Evolutionary conservation across 169 alveolate genomes (phyloP).

Genomic region (Besnoitia besnoiti): DNA sequence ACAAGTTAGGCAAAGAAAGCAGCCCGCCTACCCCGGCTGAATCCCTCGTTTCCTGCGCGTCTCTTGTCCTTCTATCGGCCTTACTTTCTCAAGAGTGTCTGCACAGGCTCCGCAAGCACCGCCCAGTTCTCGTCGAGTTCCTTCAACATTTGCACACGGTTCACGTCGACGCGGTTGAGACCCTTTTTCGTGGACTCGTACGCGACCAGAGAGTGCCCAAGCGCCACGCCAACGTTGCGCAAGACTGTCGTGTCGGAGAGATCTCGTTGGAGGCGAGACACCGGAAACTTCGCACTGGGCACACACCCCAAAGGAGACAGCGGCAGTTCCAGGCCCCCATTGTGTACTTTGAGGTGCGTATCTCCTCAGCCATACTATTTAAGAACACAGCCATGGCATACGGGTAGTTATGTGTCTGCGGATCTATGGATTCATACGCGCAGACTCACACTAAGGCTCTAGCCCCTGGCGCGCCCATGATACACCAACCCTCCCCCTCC

Average conservation of each 20-base stretch:
- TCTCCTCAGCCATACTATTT: too few relatives aligned
- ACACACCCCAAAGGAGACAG: neutral
- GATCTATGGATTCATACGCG: too few relatives aligned
- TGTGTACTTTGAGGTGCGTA: too few relatives aligned
- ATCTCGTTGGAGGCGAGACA: slow-evolving; percentile 94
- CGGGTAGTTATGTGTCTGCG: too few relatives aligned
- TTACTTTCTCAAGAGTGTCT: slow-evolving; percentile 88
- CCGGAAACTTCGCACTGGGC: slow-evolving; percentile 87
- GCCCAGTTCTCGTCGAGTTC: slow-evolving; percentile 93
- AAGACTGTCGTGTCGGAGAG: slow-evolving; percentile 94
- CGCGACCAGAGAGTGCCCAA: slow-evolving; percentile 84
- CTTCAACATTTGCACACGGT: slow-evolving; percentile 71
- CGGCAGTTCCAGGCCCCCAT: too few relatives aligned
- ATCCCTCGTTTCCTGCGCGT: neutral
- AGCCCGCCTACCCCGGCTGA: neutral
- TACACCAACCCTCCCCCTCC: too few relatives aligned
- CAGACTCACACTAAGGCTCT: too few relatives aligned
- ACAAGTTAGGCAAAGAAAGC: too few relatives aligned
- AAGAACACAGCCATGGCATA: too few relatives aligned
- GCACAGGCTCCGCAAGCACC: slow-evolving; percentile 94
- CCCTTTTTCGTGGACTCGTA: slow-evolving; percentile 85
- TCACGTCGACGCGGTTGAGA: slow-evolving; percentile 82
- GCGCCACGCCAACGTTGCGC: slow-evolving; percentile 79
- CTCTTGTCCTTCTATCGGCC: neutral
- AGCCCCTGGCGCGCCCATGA: too few relatives aligned